Evolutionary conservation across 2,329 filamentous ascomycete species (phyloP), one percentile per base, ranked within the genome.

Genomic region (Ophiocordyceps camponoti-saundersi): DNA sequence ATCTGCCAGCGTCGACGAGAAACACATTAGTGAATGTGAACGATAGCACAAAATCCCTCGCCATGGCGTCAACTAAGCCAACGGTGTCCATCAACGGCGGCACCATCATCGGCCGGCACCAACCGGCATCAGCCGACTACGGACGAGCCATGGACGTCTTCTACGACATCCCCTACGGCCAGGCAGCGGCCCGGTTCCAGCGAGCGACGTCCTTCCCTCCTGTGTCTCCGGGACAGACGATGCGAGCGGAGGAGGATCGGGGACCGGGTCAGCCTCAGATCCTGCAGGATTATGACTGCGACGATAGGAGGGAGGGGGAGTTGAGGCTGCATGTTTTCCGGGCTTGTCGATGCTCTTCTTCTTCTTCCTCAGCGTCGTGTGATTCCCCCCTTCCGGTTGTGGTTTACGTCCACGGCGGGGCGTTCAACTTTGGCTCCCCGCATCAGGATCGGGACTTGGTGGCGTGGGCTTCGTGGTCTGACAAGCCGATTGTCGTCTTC

Each of bases 391-490:
- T 61, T 13, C 59, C 75, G 1, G 72, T 79, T 15, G 58, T 74
- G n/a, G 60, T 81, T 2, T 80, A 79, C 55, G 61, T 82, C 30
- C 78, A 82, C 55, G 79, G 79, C 42, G 79, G 79, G 3, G 71
- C 67, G 6, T 82, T 81, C 63, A 72, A 80, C 64, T 67, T 69
- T 55, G 68, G 75, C 36, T 53, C 61, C 53, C 69, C 73, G 46
- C 56, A 64, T 26, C 23, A 8, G 29, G 71, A 73, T 62, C 69
- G 80, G 48, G 71, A 83, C 55, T 74, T 81, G 51, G 71, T 69
- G 0, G 73, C 73, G 34, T 76, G 84, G 61, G 72, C 81, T 15
- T 68, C 72, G 6, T 80, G 73, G 64, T 61, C 70, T 3, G 61
- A 62, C 42, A 26, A 11, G 44, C 71, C 71, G 11, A 62, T 83